Evolutionary conservation across 768 basidiomycete genomes (phyloP), one percentile per base, ranked within the genome.

Genomic region (Lentinus brumalis): DNA sequence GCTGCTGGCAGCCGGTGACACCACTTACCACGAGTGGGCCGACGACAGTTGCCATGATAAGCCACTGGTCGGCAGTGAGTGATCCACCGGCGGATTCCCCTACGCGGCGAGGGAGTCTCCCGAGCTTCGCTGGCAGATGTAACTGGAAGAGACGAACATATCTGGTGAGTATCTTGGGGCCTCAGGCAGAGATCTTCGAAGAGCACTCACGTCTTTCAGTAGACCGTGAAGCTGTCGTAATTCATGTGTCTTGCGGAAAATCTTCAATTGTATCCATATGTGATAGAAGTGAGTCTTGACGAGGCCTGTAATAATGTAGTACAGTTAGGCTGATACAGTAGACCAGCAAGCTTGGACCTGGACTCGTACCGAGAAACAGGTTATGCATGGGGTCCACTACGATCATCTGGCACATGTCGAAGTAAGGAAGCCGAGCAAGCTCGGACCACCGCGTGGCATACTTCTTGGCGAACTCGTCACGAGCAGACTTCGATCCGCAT

Each of bases 1-100:
- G 8, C 31, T 8, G 41, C 26, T n/a, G n/a, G n/a, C n/a, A n/a
- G n/a, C n/a, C n/a, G n/a, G n/a, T n/a, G n/a, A n/a, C 38, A 14
- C 39, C 40, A 66, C 71, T 32, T 60, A 75, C 73, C 0, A 66
- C 61, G 2, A 76, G 56, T 0, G 76, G 75, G 0, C 69, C 70
- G 31, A 74, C 64, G 16, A 75, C 64, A 0, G 68, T 73, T 0
- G 67, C 66, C 2, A 74, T 59, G 11, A 74, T 40, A 0, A 71
- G 61, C 77, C 75, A 63, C 18, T 63, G 58, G n/a, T 63, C 59
- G 0, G 62, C 57, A 5, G 62, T 63, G 2, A 63, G 29, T 10
- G 62, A 63, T 0, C 62, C 62, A 2, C 62, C 62, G 5, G 62
- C 54, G 4, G 62, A 58, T 15, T 59, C 58, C 0, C 62, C 62